Evolutionary conservation across 768 basidiomycete species (phyloP).

Genomic region (Calocera cornea): DNA sequence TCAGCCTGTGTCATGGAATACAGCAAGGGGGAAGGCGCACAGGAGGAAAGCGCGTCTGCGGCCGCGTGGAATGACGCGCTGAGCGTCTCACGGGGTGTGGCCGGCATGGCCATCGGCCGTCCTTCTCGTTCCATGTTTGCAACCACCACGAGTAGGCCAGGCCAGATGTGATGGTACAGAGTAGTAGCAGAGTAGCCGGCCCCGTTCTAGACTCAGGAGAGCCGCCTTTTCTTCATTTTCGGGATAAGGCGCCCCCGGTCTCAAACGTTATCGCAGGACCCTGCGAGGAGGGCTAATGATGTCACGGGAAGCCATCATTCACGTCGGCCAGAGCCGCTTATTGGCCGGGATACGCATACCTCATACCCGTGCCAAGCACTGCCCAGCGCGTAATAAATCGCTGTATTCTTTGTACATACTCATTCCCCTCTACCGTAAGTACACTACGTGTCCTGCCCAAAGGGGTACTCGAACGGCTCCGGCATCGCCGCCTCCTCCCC

Average conservation of each 20-base stretch:
- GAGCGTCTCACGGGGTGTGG: background rate
- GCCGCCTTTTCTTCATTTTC: too few relatives aligned
- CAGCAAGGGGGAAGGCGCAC: background rate
- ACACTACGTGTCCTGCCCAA: background rate
- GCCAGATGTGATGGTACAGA: too few relatives aligned
- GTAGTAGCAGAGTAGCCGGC: too few relatives aligned
- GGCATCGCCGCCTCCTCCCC: constrained; percentile 13
- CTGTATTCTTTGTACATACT: too few relatives aligned
- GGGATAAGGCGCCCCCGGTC: background rate
- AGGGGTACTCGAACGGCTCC: constrained; percentile 13
- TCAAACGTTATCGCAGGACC: background rate
- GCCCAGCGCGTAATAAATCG: too few relatives aligned
- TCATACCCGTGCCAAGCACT: too few relatives aligned
- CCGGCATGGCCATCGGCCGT: background rate
- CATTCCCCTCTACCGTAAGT: background rate
- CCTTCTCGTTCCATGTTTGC: too few relatives aligned
- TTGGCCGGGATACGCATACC: too few relatives aligned
- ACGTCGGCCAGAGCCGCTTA: too few relatives aligned
- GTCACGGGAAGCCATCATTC: too few relatives aligned
- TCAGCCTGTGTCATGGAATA: background rate
- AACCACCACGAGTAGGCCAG: background rate
- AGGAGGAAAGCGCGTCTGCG: background rate
- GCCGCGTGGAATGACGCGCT: background rate
- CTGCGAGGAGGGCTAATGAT: background rate
- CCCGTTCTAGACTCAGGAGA: too few relatives aligned